phyloP scores from a whole-genome alignment of 352 stramenopile species.

The Phytopythium cucurbitacearum region DNA sequence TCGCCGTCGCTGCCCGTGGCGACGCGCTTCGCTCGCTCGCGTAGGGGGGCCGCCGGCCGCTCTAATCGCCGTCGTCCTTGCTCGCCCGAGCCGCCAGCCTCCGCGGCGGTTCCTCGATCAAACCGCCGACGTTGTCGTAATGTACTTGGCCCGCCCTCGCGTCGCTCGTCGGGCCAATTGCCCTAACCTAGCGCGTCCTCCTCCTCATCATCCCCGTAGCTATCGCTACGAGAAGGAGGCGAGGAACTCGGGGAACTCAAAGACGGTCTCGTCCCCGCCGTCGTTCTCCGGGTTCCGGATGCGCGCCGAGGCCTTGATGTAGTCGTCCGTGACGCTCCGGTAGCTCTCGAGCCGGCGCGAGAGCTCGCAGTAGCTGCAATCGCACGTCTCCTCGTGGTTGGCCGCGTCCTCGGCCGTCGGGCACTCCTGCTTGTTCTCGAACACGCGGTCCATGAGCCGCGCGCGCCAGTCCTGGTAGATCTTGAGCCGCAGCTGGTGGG shows the following conservation, averaged over 20 bases:
- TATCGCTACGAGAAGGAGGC: conserved; percentile 15
- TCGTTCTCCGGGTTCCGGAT: conserved; percentile 50
- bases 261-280: conserved; percentile 29
- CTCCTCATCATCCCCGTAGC: background rate
- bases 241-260: conserved; percentile 55
- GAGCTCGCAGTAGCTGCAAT: conserved; percentile 57
- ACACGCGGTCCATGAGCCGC: conserved; percentile 66
- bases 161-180: background rate
- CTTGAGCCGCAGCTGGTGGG: conserved; percentile 65
- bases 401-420: conserved; percentile 30
- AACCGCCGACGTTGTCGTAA: too few relatives aligned
- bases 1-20: too few relatives aligned
- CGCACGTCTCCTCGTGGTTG: conserved; percentile 30
- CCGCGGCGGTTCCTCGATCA: conserved; percentile 2
- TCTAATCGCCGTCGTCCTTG: conserved; percentile 38
- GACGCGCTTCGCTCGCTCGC: too few relatives aligned
- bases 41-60: conserved; percentile 12
- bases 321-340: conserved; percentile 50
- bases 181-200: too few relatives aligned
- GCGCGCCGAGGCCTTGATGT: conserved; percentile 49
- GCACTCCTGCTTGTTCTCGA: conserved; percentile 43
- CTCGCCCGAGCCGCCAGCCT: conserved; percentile 23
- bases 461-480: conserved; percentile 85
- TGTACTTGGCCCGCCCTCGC: conserved; percentile 8
- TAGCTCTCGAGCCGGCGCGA: conserved; percentile 44